These are phyloP conservation scores for Sugiyamaella americana DNA, from an alignment of 805 yeast species.

Conservation along the genomic window DNA sequence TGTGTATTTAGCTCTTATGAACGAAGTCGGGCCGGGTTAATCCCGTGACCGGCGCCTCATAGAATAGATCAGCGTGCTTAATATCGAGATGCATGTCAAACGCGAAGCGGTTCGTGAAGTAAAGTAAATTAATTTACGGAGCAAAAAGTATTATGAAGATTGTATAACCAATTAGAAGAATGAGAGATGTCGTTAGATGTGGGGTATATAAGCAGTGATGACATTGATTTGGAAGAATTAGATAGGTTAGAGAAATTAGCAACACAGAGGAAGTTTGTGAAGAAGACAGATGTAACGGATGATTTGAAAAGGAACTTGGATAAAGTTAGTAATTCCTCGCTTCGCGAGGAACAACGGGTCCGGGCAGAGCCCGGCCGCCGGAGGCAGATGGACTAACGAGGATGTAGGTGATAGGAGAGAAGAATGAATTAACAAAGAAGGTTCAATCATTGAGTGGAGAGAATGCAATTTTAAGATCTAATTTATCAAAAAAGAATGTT, in stretches of 20 bases:
- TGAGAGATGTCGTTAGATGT: not conserved
- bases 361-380: too few species aligned
- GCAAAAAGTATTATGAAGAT: too few species aligned
- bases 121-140: too few species aligned
- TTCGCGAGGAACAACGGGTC: too few species aligned
- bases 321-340: too few species aligned
- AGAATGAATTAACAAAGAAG: conserved; percentile 28
- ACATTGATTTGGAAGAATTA: conserved; percentile 23
- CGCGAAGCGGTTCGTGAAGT: too few species aligned
- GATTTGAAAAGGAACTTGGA: not conserved
- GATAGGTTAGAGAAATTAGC: conserved; percentile 13
- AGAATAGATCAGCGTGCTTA: too few species aligned
- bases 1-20: too few species aligned
- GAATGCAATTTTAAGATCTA: conserved; percentile 67
- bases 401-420: not conserved
- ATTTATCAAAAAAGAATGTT: conserved; percentile 38
- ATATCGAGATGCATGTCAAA: too few species aligned
- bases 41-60: too few species aligned
- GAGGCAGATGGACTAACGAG: conserved; percentile 5
- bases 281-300: not conserved
- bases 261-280: conserved; percentile 5
- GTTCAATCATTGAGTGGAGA: conserved; percentile 68
- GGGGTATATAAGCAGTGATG: conserved; percentile 19
- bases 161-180: too few species aligned
- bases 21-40: too few species aligned